Evolutionary conservation across 306 rosid genomes (phyloP).

Genomic region (Quercus alba): DNA sequence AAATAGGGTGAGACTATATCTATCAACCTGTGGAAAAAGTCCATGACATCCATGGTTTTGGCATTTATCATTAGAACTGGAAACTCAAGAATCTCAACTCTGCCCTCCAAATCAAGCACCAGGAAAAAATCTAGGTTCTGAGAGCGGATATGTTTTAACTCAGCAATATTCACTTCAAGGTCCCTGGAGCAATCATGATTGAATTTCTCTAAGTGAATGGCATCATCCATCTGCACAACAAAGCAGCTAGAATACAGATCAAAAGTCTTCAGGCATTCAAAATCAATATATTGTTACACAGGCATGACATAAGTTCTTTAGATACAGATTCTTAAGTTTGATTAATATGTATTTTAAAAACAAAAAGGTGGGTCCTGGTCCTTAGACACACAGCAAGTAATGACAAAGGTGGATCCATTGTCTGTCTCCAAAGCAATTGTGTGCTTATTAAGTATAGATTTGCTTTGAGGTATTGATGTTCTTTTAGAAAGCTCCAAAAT

Average conservation of each 20-base stretch:
- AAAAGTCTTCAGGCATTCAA: conserved; percentile 12
- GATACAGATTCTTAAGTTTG: background rate
- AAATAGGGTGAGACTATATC: background rate
- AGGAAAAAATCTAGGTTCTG: conserved; percentile 79
- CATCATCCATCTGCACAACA: conserved; percentile 77
- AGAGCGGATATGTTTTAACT: conserved; percentile 32
- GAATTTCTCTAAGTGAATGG: conserved; percentile 66
- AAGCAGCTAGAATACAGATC: background rate
- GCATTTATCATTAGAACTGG: conserved; percentile 77
- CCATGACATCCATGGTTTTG: conserved; percentile 64
- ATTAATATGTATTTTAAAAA: background rate
- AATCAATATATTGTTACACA: conserved; percentile 9
- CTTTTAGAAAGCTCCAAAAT: background rate
- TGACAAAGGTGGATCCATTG: background rate
- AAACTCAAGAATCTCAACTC: conserved; percentile 92
- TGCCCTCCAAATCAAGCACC: conserved; percentile 98
- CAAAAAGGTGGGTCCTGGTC: background rate
- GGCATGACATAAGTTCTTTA: background rate
- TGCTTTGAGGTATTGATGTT: background rate
- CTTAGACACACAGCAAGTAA: background rate
- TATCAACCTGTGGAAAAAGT: conserved; percentile 84
- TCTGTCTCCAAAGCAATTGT: background rate
- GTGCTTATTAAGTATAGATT: background rate
- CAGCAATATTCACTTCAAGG: conserved; percentile 53
- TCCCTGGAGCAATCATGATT: conserved; percentile 75